A percentile compares a stretch with the other conserved stretches of the same genome.
Evolutionary conservation across 2,329 filamentous ascomycete genomes (phyloP).

Genomic region (Aspergillus ibericus): DNA sequence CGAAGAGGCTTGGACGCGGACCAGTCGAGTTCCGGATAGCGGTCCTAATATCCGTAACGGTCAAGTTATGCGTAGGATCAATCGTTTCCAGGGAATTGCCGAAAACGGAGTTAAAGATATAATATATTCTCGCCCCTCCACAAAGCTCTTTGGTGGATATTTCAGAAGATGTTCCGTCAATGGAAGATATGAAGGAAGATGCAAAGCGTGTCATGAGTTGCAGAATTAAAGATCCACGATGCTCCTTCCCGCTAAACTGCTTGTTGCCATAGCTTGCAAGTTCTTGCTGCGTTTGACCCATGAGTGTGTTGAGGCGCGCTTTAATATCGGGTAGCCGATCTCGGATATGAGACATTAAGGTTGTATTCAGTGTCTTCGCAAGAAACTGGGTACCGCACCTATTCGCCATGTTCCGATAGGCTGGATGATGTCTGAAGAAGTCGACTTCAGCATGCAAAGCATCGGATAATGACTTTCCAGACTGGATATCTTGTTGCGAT

Average conservation of each 20-base stretch:
- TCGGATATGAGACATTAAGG: constrained; percentile 93
- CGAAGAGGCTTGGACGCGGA: constrained; percentile 90
- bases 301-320: constrained; percentile 91
- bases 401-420: constrained; percentile 92
- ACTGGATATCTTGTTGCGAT: constrained; percentile 96
- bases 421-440: constrained; percentile 96
- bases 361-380: constrained; percentile 91
- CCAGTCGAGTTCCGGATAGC: constrained; percentile 98
- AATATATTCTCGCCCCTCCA: constrained; percentile 92
- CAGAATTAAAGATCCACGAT: constrained; percentile 88
- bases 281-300: constrained; percentile 99
- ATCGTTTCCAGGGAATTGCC: constrained; percentile 95
- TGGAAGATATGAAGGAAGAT: constrained; percentile 95
- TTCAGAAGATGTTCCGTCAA: constrained; percentile 96
- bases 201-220: constrained; percentile 98
- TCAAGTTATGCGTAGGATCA: constrained; percentile 92
- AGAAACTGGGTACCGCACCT: constrained; percentile 92
- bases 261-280: constrained; percentile 97
- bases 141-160: constrained; percentile 98
- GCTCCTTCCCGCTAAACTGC: constrained; percentile 95
- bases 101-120: constrained; percentile 99
- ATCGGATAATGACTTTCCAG: constrained; percentile 90
- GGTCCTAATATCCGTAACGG: constrained; percentile 90
- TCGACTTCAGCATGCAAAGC: constrained; percentile 86
- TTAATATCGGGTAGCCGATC: constrained; percentile 97